phyloP scores from a whole-genome alignment of 2,329 filamentous ascomycete genomes.

The Cladophialophora chaetospira region DNA sequence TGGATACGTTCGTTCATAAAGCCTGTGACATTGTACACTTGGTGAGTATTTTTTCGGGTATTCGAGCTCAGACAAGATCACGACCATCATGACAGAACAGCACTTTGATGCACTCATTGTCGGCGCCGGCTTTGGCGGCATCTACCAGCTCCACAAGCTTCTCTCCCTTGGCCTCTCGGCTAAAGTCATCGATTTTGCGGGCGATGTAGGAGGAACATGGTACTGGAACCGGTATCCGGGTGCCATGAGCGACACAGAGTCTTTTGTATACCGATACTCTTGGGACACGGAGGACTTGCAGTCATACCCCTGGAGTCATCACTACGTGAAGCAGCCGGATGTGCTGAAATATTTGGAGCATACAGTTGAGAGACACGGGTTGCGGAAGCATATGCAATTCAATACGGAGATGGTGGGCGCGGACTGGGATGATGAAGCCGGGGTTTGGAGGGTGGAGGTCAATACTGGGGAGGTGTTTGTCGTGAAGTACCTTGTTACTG shows the following conservation, averaged over 20 bases:
- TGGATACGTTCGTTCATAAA: too few relatives aligned
- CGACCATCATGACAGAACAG: neutral
- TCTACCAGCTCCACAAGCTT: conserved; percentile 56
- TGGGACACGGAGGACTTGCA: conserved; percentile 37
- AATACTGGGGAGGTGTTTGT: conserved; percentile 41
- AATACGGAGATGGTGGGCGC: conserved; percentile 46
- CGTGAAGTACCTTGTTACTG: conserved; percentile 44
- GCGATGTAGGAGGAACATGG: conserved; percentile 45
- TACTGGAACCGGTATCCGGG: conserved; percentile 45
- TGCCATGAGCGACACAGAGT: conserved; percentile 36
- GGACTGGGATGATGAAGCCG: conserved; percentile 40
- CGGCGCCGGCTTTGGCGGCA: conserved; percentile 43
- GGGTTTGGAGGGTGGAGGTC: conserved; percentile 49
- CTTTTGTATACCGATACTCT: conserved; percentile 40
- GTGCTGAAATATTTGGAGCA: conserved; percentile 52
- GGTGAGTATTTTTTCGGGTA: neutral
- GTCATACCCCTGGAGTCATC: conserved; percentile 26
- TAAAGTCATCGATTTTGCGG: conserved; percentile 56
- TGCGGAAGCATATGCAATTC: conserved; percentile 51
- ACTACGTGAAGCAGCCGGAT: conserved; percentile 37
- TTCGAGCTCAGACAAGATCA: neutral
- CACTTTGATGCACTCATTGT: conserved; percentile 35
- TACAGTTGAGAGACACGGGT: conserved; percentile 47
- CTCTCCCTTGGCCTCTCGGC: conserved; percentile 53
- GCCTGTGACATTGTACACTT: neutral